Evolutionary conservation across 495 filamentous ascomycete species (phyloP), one percentile per base, ranked within the genome.

Genomic region (Baudoinia panamericana): DNA sequence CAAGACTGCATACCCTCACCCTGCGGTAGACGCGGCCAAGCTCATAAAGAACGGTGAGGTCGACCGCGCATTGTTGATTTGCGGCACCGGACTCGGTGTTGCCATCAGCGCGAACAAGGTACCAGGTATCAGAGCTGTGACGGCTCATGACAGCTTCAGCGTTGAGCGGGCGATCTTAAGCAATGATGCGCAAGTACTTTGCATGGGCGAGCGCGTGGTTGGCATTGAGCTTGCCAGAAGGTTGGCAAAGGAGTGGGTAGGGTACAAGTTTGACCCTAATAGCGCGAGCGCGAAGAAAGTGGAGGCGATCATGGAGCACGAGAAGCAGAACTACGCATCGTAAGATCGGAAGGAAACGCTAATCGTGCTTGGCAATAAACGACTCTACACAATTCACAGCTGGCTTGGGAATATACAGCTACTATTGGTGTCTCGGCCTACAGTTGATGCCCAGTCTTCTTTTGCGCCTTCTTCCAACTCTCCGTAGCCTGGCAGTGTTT

Each of bases 71-170:
- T 69, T 92, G 30, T 70, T 88, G 52, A 84, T 92, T 66, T 92
- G 84, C 63, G 83, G 84, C 9, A 92, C 84, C 4, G 84, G 84
- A 2, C 69, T 92, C 20, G 84, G 84, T 4, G 84, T 92, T 8
- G 83, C 84, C 45, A 92, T 92, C 58, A 62, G 71, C 17, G 84
- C 84, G 55, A 92, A 92, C 67, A 88, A 88, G 59, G 80, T 88
- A 40, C 80, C 76, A 39, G 83, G 83, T 13, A 76, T 92, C 47
- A 69, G 84, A 29, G 84, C 84, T 15, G 84, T 92, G 24, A 92
- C 83, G 23, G 84, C 84, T 6, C 83, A 92, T 62, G 84, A 92
- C 61, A 75, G 74, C 38, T 90, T 84, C 65, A 77, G 71, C 32
- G 82, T 92, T 29, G 83, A 92, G 69, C 66, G 82, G 32, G 76